phyloP scores from a whole-genome alignment of 257 asterid species.

The Voacanga thouarsii region DNA sequence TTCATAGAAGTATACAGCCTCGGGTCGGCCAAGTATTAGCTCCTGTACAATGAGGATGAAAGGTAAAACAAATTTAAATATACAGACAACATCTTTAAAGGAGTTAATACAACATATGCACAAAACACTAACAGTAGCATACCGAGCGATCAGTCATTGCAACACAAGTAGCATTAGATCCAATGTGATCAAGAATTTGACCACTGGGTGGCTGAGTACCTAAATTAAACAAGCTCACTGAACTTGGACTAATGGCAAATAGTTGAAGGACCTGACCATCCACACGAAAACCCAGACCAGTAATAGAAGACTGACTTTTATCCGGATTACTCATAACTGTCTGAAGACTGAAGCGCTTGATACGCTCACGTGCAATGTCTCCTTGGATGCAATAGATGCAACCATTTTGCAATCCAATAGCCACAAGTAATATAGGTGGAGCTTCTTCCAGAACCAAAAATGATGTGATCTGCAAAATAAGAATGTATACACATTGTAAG shows the following conservation, averaged over 20 bases:
- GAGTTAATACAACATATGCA: neutral
- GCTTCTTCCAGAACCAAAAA: constrained; percentile 86
- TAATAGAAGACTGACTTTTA: constrained; percentile 46
- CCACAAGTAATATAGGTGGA: constrained; percentile 88
- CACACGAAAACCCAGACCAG: constrained; percentile 82
- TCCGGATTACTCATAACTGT: constrained; percentile 45
- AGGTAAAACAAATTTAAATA: constrained; percentile 1
- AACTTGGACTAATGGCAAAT: constrained; percentile 83
- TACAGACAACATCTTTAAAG: constrained; percentile 7
- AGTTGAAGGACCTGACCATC: constrained; percentile 83
- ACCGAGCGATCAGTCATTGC: constrained; percentile 90
- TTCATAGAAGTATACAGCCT: constrained; percentile 92
- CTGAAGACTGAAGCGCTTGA: constrained; percentile 85
- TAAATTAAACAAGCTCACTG: constrained; percentile 81
- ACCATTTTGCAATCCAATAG: constrained; percentile 88
- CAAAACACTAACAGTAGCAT: constrained; percentile 17
- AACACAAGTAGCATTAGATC: constrained; percentile 74
- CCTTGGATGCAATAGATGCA: constrained; percentile 95
- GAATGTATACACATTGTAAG: neutral
- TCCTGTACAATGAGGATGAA: constrained; percentile 48
- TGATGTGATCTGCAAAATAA: constrained; percentile 66
- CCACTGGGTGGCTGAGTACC: constrained; percentile 55
- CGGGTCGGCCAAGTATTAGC: constrained; percentile 88
- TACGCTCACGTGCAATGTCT: constrained; percentile 95
- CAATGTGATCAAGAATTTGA: constrained; percentile 85